A percentile compares a stretch with the other conserved stretches of the same genome.
Conservation (phyloP, 1,284 basidiomycete genomes). For the Singerocomus rubriflavus region DNA sequence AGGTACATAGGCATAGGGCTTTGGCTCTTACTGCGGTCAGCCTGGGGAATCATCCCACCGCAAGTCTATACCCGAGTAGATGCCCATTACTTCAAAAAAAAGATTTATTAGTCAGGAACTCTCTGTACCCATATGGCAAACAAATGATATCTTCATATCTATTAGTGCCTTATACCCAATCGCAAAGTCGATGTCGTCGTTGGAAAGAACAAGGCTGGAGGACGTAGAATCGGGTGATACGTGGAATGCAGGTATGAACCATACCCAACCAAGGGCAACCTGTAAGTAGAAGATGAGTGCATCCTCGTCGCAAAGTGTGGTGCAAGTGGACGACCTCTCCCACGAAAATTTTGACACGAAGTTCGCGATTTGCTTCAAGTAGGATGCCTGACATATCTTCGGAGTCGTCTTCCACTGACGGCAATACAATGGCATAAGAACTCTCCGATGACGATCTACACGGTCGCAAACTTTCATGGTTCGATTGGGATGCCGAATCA, state of each 20-base stretch:
- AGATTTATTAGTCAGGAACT: constrained; percentile 1
- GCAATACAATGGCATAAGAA: constrained; percentile 2
- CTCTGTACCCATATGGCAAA: constrained; percentile 31
- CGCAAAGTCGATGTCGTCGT: constrained; percentile 73
- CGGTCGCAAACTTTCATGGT: constrained; percentile 13
- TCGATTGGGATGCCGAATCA: constrained; percentile 31
- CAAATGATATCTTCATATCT: constrained; percentile 58
- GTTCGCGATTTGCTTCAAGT: constrained; percentile 67
- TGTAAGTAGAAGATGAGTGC: constrained; percentile 28
- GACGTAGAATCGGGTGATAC: constrained; percentile 38
- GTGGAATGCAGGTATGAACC: constrained; percentile 83
- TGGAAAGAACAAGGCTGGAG: constrained; percentile 39
- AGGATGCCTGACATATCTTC: constrained; percentile 44
- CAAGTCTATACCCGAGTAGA: not conserved
- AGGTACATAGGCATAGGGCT: too few relatives aligned
- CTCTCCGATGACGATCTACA: not conserved
- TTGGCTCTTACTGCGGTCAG: not conserved
- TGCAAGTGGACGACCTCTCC: constrained; percentile 49
- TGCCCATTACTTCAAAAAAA: not conserved
- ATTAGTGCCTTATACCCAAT: constrained; percentile 63
- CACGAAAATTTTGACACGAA: constrained; percentile 76
- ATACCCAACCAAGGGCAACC: constrained; percentile 78
- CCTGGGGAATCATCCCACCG: not conserved
- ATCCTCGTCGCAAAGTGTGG: not conserved
- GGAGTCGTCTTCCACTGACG: not conserved